Conservation (phyloP, 257 asterid genomes). For the Mentha longifolia region DNA sequence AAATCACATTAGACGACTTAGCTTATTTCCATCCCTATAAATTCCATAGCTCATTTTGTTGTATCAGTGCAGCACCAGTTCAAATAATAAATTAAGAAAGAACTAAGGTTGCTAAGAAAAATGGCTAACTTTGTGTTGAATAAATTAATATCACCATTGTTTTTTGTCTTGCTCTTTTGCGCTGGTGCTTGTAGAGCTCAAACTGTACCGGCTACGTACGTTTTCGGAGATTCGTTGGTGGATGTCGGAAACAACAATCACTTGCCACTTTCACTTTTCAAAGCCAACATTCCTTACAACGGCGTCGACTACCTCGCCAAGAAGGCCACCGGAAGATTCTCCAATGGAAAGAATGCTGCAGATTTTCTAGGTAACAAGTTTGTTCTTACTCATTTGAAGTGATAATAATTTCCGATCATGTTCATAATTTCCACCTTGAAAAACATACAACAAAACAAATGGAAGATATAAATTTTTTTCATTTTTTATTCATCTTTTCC, state of each 20-base stretch:
- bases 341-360: constrained; percentile 83
- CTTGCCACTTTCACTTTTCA: constrained; percentile 48
- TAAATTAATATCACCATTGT: neutral
- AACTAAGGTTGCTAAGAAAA: neutral
- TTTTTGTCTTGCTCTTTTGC: constrained; percentile 27
- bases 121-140: constrained; percentile 22
- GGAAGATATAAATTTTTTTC: neutral
- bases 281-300: constrained; percentile 68
- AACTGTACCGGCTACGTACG: constrained; percentile 58
- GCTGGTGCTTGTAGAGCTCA: constrained; percentile 41
- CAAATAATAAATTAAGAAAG: neutral
- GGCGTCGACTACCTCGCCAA: constrained; percentile 63
- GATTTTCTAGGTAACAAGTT: constrained; percentile 60
- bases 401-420: too few relatives aligned
- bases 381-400: too few relatives aligned
- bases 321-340: constrained; percentile 79
- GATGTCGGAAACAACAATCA: constrained; percentile 84
- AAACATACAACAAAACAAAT: too few relatives aligned
- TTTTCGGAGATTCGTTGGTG: constrained; percentile 78
- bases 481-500: neutral
- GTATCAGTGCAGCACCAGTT: neutral
- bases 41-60: neutral
- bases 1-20: neutral
- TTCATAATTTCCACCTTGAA: too few relatives aligned
- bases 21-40: constrained; percentile 31